Evolutionary conservation across 371 early-diverging fungal species (phyloP), one percentile per base, ranked within the genome.

Genomic region (Mucor ambiguus): DNA sequence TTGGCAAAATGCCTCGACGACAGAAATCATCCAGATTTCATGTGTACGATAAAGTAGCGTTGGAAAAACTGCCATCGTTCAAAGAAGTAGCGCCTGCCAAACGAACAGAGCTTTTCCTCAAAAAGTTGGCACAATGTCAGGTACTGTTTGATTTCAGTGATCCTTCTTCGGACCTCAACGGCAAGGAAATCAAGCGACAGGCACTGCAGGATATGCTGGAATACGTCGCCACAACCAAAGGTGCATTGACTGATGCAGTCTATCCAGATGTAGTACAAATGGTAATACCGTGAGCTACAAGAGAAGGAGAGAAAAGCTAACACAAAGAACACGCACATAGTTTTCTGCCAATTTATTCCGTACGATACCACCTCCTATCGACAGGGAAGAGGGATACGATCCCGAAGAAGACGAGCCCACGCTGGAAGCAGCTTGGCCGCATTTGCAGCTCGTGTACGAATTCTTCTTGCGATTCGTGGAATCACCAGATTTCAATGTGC

Each of bases 391-490:
- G 60, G 73, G 65, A 10, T 96, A 92, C 71, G 98, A 97, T 76
- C 96, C 96, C 3, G 98, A 98, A 70, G 98, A 97, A 71, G 98
- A 98, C 74, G 98, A 98, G 68, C 96, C 97, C 8, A 93, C 95
- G 5, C 80, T 96, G 35, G 98, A 98, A 74, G 78, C 90, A 33
- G 93, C 95, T 4, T 98, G 98, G 98, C 98, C 98, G 37, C 98
- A 98, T 78, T 80, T 97, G 48, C 95, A 95, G 72, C 86, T 96
- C 52, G 97, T 98, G 10, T 98, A 98, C 78, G 96, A 95, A 74
- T 92, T 97, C 70, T 96, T 98, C 75, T 82, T 97, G 56, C 86
- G 97, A 61, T 97, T 97, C 80, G 91, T 97, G 26, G 98, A 98
- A 78, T 93, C 94, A 4, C 90, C 91, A 58, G 97, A 96, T 67